Evolutionary conservation across 805 yeast species (phyloP).

Genomic region (Candida sanyiensis): DNA sequence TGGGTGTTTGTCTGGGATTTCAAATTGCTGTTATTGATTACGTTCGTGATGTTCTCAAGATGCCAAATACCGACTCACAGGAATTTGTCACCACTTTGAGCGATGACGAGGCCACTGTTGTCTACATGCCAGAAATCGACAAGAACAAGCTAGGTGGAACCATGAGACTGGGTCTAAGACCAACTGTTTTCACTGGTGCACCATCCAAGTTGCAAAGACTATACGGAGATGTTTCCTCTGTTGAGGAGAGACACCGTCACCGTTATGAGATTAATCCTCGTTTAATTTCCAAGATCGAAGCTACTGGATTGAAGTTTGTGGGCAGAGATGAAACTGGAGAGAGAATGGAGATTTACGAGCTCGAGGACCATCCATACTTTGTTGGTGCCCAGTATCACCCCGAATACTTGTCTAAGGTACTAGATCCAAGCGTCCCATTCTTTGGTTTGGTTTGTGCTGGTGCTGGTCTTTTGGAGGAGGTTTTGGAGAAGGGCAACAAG

Average conservation of each 20-base stretch:
- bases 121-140: constrained; percentile 98
- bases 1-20: constrained; percentile 96
- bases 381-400: constrained; percentile 99
- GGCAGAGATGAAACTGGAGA: constrained; percentile 88
- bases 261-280: constrained; percentile 95
- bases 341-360: constrained; percentile 93
- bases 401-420: constrained; percentile 91
- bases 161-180: constrained; percentile 95
- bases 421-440: constrained; percentile 95
- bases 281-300: constrained; percentile 64
- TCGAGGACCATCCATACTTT: constrained; percentile 80
- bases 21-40: constrained; percentile 96
- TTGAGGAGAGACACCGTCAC: constrained; percentile 95
- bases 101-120: constrained; percentile 68
- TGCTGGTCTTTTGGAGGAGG: constrained; percentile 70
- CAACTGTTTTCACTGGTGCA: constrained; percentile 75
- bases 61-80: constrained; percentile 65
- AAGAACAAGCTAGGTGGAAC: constrained; percentile 96
- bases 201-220: constrained; percentile 68
- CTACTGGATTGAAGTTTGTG: constrained; percentile 76
- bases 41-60: constrained; percentile 72
- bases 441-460: constrained; percentile 95
- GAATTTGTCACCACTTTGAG: constrained; percentile 68
- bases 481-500: constrained; percentile 38
- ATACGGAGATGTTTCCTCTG: constrained; percentile 65